Conservation (phyloP, 164 flowering plant genomes). For the Akebia trifoliata region DNA sequence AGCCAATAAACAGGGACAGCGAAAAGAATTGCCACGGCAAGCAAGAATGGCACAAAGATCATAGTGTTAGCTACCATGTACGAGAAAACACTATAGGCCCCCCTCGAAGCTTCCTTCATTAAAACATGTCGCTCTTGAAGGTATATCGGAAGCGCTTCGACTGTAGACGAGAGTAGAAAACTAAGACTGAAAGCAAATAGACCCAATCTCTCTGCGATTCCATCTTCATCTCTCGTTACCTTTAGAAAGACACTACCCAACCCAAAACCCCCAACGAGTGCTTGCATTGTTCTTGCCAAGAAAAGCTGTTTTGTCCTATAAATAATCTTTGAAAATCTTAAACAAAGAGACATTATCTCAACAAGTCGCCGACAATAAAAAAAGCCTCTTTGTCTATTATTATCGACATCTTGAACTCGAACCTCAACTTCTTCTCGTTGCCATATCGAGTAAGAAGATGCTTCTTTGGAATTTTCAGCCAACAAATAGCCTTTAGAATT, state of each 20-base stretch:
- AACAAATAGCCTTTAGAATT: not conserved
- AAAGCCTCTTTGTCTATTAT: not conserved
- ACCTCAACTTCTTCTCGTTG: constrained; percentile 19
- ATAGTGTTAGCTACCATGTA: constrained; percentile 87
- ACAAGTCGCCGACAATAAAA: constrained; percentile 17
- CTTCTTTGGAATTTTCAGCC: constrained; percentile 7
- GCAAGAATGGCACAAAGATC: constrained; percentile 72
- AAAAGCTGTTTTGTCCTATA: constrained; percentile 86
- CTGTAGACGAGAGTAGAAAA: constrained; percentile 86
- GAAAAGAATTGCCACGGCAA: constrained; percentile 64
- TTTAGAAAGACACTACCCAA: constrained; percentile 71
- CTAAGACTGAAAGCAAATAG: constrained; percentile 91
- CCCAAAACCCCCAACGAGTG: constrained; percentile 79
- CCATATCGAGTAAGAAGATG: constrained; percentile 24
- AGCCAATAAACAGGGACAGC: constrained; percentile 81
- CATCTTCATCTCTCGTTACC: constrained; percentile 53
- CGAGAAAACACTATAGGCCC: constrained; percentile 77
- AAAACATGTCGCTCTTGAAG: constrained; percentile 77
- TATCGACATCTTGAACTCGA: not conserved
- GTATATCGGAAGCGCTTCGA: constrained; percentile 91
- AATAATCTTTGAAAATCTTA: constrained; percentile 76
- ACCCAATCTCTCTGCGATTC: constrained; percentile 74
- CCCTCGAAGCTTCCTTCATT: constrained; percentile 86
- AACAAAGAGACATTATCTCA: constrained; percentile 56
- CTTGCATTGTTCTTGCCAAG: constrained; percentile 86